Percentiles rank a stretch among this genome's conserved stretches.
phyloP scores from a whole-genome alignment of 2,329 filamentous ascomycete genomes.

The Kalaharituber pfeilii region DNA sequence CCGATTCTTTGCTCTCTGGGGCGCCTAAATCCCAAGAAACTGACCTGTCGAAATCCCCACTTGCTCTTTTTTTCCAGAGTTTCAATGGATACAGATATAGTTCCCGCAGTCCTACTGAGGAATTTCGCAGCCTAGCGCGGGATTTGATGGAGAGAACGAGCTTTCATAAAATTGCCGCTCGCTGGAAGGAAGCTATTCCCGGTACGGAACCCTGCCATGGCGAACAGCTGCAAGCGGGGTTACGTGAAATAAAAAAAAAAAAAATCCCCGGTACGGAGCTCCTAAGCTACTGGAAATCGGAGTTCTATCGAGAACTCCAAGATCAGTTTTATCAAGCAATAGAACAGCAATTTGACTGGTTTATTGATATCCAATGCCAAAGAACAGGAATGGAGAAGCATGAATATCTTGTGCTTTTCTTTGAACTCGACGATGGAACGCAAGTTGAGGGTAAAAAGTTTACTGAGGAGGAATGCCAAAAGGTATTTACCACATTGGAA shows the following conservation, averaged over 20 bases:
- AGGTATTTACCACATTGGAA: not conserved
- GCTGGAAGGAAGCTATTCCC: not conserved
- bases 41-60: not conserved
- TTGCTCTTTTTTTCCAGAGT: not conserved
- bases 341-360: not conserved
- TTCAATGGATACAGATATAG: not conserved
- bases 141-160: not conserved
- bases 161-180: not conserved
- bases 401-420: not conserved
- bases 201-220: too few species aligned
- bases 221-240: too few species aligned
- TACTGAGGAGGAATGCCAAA: not conserved
- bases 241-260: too few species aligned
- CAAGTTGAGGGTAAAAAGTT: too few species aligned
- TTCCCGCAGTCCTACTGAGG: not conserved
- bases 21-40: not conserved
- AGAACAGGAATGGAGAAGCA: not conserved
- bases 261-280: not conserved
- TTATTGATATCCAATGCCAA: not conserved
- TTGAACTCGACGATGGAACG: not conserved
- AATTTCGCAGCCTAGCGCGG: not conserved
- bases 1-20: not conserved
- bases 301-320: not conserved
- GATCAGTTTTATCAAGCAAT: not conserved
- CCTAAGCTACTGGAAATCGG: not conserved